Conservation (phyloP, 768 basidiomycete genomes). For the Arthromyces matolae region DNA sequence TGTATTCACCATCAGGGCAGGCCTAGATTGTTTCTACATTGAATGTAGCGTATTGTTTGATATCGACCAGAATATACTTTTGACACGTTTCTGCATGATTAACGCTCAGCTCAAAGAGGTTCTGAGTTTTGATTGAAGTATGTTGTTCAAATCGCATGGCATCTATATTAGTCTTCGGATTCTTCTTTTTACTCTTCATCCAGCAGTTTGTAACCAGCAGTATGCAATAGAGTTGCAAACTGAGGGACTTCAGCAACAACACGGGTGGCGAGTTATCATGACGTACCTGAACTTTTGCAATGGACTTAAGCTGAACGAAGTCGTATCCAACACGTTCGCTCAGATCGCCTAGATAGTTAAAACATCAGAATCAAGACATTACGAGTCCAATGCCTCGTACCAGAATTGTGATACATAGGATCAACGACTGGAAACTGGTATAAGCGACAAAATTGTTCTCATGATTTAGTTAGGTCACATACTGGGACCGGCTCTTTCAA, state of each 20-base stretch:
- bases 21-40: neutral
- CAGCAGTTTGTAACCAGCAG: slow-evolving; percentile 54
- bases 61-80: too few species aligned
- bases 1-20: neutral
- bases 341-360: slow-evolving; percentile 57
- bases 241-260: slow-evolving; percentile 17
- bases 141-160: neutral
- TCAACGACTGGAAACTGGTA: slow-evolving; percentile 56
- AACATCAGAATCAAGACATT: neutral
- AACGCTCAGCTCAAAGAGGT: too few species aligned
- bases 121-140: too few species aligned
- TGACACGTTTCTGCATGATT: too few species aligned
- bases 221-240: slow-evolving; percentile 70
- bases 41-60: too few species aligned
- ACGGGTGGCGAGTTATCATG: too few species aligned
- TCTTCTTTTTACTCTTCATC: slow-evolving; percentile 1
- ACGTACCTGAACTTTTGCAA: slow-evolving; percentile 83
- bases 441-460: neutral
- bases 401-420: slow-evolving; percentile 87
- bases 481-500: slow-evolving; percentile 81
- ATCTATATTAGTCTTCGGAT: neutral
- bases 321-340: slow-evolving; percentile 80
- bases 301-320: slow-evolving; percentile 74
- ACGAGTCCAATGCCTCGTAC: slow-evolving; percentile 33
- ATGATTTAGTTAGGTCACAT: slow-evolving; percentile 20